Evolutionary conservation across 2,329 filamentous ascomycete genomes (phyloP), one percentile per base, ranked within the genome.

Genomic region (Fusarium sp.): DNA sequence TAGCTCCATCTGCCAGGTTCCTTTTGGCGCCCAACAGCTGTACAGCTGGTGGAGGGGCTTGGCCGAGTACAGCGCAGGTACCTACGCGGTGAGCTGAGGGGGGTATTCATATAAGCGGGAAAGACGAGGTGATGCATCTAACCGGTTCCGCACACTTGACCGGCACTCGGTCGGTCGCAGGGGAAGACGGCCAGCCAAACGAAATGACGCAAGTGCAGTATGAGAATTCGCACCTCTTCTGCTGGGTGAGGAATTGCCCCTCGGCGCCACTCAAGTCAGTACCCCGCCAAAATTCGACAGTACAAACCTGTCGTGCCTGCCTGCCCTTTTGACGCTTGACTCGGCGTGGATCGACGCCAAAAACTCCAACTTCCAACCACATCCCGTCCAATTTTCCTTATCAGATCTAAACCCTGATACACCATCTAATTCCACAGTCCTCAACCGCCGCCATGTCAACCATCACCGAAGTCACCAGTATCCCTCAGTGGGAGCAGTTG

Each of bases 391-490:
- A 44, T 61, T 44, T 35, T 22, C 22, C 69, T 75, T 75, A 75
- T 75, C 70, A 74, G 67, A 75, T 75, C 65, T 57, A 61, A 66
- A 62, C 38, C 58, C 56, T 63, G 46, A 53, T 49, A 61, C 35
- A 63, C 42, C 66, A 56, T 51, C 66, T 62, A 61, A 59, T 55
- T 60, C 53, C n/a, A 62, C 16, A 49, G 65, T 66, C 49, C 29
- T 57, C 58, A 36, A 46, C 64, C 58, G 35, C 17, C 75, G 85
- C 75, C 71, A 95, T 95, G 93, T 94, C 93, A 74, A 91, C 89
- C 67, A 90, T 98, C 79, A 90, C 88, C 74, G 93, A 97, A 79
- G 92, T 98, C 83, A 89, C 90, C 77, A 91, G 89, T 77, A 90
- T 94, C 78, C 85, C 88, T 75, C 91, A 91, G 77, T 98, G 96